Evolutionary conservation across 352 stramenopile genomes (phyloP).

Genomic region (Globisporangium ultimum): DNA sequence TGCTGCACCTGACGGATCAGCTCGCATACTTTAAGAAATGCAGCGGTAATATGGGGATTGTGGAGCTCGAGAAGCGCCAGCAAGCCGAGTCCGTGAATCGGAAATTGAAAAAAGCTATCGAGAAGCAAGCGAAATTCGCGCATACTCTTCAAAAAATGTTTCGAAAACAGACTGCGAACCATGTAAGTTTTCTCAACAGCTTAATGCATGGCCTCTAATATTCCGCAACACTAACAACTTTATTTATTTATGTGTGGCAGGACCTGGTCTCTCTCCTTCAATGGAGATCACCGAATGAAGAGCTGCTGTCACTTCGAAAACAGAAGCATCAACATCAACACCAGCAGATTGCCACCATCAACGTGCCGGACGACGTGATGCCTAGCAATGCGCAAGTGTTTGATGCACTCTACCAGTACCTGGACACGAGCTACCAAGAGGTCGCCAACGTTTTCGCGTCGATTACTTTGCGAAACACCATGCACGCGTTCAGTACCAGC

Average conservation of each 20-base stretch:
- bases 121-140: not conserved
- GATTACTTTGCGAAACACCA: not conserved
- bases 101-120: conserved; percentile 3
- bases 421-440: conserved; percentile 3
- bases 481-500: conserved; percentile 10
- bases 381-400: not conserved
- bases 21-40: conserved; percentile 1
- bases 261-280: conserved; percentile 2
- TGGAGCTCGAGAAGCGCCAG: conserved; percentile 1
- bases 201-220: no score
- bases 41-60: not conserved
- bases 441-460: not conserved
- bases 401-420: conserved; percentile 1
- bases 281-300: not conserved
- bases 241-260: not conserved
- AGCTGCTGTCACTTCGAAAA: no score
- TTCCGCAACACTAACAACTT: no score
- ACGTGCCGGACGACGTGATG: no score
- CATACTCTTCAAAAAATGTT: conserved; percentile 1
- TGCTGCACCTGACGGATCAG: not conserved
- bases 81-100: conserved; percentile 8
- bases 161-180: not conserved
- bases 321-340: no score
- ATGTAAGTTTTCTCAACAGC: not conserved
- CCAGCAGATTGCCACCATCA: no score